Evolutionary conservation across 768 basidiomycete species (phyloP).

Genomic region (Leucosporidium creatinivorum): DNA sequence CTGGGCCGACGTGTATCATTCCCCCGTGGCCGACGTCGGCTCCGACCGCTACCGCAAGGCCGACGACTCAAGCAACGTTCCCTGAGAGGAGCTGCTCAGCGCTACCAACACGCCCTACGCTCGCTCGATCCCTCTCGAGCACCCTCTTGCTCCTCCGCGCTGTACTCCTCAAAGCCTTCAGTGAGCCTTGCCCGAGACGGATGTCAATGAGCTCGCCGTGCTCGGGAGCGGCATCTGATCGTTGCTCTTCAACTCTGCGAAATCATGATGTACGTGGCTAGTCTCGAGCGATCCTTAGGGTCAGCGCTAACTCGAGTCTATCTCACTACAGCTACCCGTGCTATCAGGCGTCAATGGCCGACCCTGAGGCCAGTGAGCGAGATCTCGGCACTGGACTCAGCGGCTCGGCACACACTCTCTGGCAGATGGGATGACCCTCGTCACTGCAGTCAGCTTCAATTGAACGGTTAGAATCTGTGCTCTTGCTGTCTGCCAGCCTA

Average conservation of each 20-base stretch:
- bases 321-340: conserved; percentile 48
- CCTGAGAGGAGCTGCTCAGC: conserved; percentile 61
- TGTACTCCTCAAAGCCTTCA: conserved; percentile 58
- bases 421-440: no score
- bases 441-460: no score
- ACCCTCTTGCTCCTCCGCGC: conserved; percentile 40
- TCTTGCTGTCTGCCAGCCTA: no score
- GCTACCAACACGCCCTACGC: conserved; percentile 48
- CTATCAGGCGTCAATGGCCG: conserved; percentile 55
- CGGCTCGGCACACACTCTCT: no score
- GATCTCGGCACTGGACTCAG: no score
- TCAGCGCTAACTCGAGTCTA: background rate
- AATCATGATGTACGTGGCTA: background rate
- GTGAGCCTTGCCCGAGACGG: conserved; percentile 67
- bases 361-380: conserved; percentile 49
- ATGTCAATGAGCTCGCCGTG: conserved; percentile 42
- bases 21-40: conserved; percentile 18
- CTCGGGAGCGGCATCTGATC: conserved; percentile 66
- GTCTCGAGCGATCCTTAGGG: no score
- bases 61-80: conserved; percentile 72
- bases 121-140: conserved; percentile 6
- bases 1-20: conserved; percentile 52
- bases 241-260: conserved; percentile 61
- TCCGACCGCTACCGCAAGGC: conserved; percentile 50
- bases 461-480: no score